Base-by-base conservation (phyloP, 805 yeast genomes). In the Wickerhamiella cacticola region DNA sequence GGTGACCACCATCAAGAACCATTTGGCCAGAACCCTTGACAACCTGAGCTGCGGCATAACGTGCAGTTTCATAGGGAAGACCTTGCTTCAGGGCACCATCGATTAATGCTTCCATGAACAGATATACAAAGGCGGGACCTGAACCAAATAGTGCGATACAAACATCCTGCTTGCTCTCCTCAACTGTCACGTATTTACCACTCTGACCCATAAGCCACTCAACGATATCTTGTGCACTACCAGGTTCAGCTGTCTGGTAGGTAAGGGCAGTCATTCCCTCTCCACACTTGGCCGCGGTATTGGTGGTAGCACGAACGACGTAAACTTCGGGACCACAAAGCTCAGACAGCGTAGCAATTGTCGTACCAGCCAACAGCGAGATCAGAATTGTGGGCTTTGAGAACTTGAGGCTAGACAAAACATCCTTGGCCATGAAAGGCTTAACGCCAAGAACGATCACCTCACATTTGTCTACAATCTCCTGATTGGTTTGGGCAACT, bases 31-130 rank as follows among this genome's bases (percentile, higher is more conserved):
- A 83, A 21, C 98, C 98, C 63, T 82, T 88, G 77, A 87, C 72
- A 16, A 89, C 95, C 66, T 87, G 89, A 24, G 94, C 83, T 9
- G 97, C 96, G 56, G 94, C 80, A 53, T 80, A 79, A 61, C 74
- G 76, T 39, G 95, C 89, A 50, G 80, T 79, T 38, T 79, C 80
- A 59, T 76, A 81, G 21, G 96, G 96, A 53, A 92, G 75, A 0
- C 98, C 98, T 88, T 85, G 79, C 63, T 84, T 75, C 46, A 92
- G 81, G 12, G 95, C 98, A 52, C 96, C 95, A 59, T 92, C 98
- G 56, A 84, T 80, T 66, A 92, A 67, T 0, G 95, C 80, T 68
- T 92, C 97, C 72, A 89, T 72, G 78, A 89, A 79, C 56, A 87
- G 68, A 57, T 88, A 71, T 45, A 85, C 82, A 63, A 89, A 92